phyloP scores from a whole-genome alignment of 1,139 yeast genomes.

The Yamadazyma jaroonii region DNA sequence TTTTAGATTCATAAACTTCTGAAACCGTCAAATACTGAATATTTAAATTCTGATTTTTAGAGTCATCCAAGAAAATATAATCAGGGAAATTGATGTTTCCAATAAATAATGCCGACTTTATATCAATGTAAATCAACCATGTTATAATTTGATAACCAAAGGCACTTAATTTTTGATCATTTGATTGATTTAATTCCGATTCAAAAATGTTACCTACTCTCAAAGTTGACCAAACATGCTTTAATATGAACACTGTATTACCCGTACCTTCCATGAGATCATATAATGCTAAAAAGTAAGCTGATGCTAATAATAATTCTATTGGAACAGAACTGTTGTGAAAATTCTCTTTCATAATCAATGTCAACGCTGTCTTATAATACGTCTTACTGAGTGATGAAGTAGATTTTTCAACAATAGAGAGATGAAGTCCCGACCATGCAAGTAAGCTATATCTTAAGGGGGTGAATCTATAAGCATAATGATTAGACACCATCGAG shows the following conservation, averaged over 20 bases:
- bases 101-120: constrained; percentile 5
- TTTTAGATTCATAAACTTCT: constrained; percentile 5
- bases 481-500: constrained; percentile 4
- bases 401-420: constrained; percentile 5
- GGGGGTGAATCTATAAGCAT: constrained; percentile 7
- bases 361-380: constrained; percentile 3
- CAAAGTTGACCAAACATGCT: constrained; percentile 7
- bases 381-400: not conserved
- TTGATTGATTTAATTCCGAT: not conserved
- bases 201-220: constrained; percentile 4
- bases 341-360: constrained; percentile 4
- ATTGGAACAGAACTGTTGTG: constrained; percentile 1
- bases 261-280: constrained; percentile 5
- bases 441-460: constrained; percentile 6
- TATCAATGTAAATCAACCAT: constrained; percentile 7
- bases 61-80: constrained; percentile 3
- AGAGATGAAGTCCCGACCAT: constrained; percentile 7
- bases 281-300: constrained; percentile 5
- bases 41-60: constrained; percentile 1
- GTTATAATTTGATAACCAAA: constrained; percentile 6
- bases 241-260: constrained; percentile 4
- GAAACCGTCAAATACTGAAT: constrained; percentile 5
- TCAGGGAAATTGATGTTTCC: constrained; percentile 7
- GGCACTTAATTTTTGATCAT: constrained; percentile 1
- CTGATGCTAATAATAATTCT: constrained; percentile 4